Conservation (phyloP, 805 yeast genomes). For the Candida pseudoglaebosa region DNA sequence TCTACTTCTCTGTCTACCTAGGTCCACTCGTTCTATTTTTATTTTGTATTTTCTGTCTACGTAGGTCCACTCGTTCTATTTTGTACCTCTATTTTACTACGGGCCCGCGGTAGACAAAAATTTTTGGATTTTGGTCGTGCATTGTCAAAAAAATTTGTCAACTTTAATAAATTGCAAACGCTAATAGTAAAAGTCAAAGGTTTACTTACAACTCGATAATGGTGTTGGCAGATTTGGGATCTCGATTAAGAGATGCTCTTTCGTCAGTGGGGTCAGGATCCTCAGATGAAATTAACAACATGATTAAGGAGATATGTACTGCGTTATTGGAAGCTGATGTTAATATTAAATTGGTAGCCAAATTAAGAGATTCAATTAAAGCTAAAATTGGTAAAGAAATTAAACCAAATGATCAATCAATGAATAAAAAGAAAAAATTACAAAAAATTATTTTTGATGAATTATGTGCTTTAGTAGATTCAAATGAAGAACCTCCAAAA, state of each 20-base stretch:
- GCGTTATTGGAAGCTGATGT: conserved; percentile 95
- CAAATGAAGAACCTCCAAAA: conserved; percentile 57
- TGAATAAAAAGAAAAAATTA: conserved; percentile 72
- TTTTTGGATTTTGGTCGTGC: no score
- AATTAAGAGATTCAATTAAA: conserved; percentile 59
- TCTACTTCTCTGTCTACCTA: no score
- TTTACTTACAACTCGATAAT: conserved; percentile 14
- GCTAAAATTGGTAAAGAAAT: conserved; percentile 46
- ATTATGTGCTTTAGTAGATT: conserved; percentile 80
- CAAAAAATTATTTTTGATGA: conserved; percentile 96
- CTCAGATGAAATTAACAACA: conserved; percentile 34
- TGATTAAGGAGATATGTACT: conserved; percentile 84
- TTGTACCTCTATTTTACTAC: no score
- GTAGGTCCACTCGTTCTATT: no score
- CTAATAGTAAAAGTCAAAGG: not conserved
- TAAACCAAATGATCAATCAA: conserved; percentile 42
- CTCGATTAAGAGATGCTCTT: conserved; percentile 39
- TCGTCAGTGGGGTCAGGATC: conserved; percentile 39
- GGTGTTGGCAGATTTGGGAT: conserved; percentile 47
- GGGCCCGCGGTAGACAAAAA: no score
- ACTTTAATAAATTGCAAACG: no score
- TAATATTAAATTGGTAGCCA: conserved; percentile 77
- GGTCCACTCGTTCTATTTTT: no score
- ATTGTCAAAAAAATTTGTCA: not conserved
- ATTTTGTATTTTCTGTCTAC: no score